Conservation (phyloP, 768 basidiomycete genomes). For the Clathrus columnatus region DNA sequence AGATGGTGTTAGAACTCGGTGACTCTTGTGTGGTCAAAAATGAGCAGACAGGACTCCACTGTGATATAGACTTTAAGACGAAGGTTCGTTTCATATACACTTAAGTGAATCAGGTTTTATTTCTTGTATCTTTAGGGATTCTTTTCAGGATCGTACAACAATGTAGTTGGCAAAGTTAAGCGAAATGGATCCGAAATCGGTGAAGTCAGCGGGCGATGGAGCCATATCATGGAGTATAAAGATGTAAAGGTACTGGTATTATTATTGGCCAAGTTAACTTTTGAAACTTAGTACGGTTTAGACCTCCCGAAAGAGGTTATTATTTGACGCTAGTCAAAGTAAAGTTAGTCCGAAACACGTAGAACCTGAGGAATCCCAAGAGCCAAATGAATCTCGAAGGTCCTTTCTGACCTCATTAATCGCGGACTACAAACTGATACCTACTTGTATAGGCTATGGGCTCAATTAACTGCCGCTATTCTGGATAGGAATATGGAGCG, state of each 20-base stretch:
- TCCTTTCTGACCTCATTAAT: slow-evolving; percentile 24
- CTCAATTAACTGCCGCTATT: slow-evolving; percentile 78
- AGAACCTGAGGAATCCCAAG: slow-evolving; percentile 79
- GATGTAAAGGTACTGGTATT: slow-evolving; percentile 43
- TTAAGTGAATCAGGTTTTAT: not conserved
- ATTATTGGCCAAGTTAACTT: not conserved
- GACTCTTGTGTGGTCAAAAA: slow-evolving; percentile 83
- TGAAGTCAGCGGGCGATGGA: slow-evolving; percentile 88
- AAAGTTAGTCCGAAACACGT: slow-evolving; percentile 75
- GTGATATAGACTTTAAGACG: slow-evolving; percentile 95
- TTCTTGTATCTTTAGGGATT: slow-evolving; percentile 53
- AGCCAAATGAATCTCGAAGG: slow-evolving; percentile 84
- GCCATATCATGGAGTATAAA: slow-evolving; percentile 80
- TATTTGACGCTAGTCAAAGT: slow-evolving; percentile 80
- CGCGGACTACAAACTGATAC: not conserved
- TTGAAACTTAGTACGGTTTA: slow-evolving; percentile 21
- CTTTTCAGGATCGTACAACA: slow-evolving; percentile 95
- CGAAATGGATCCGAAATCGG: slow-evolving; percentile 59
- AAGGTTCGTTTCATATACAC: slow-evolving; percentile 49
- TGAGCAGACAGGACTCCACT: slow-evolving; percentile 60
- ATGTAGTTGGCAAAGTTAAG: slow-evolving; percentile 73
- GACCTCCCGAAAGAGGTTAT: slow-evolving; percentile 58
- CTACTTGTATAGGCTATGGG: slow-evolving; percentile 56
- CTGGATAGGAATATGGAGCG: slow-evolving; percentile 84
- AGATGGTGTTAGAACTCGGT: slow-evolving; percentile 94